Base-by-base conservation (phyloP, 2,329 filamentous ascomycete genomes). In the Ophiostoma sp. region DNA sequence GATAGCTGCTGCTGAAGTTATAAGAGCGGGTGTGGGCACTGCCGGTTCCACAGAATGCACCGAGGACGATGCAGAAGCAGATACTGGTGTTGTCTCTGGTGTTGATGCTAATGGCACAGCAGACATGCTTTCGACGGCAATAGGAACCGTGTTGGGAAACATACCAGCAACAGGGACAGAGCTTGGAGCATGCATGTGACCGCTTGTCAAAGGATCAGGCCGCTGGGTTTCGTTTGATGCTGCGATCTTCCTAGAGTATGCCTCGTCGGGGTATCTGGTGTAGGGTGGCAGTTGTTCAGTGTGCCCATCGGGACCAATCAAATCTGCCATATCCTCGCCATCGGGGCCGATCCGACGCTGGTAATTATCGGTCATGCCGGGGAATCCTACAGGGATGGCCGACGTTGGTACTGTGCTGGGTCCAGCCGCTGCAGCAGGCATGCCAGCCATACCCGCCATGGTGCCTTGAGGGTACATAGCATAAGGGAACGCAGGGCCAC, bases 231-330 rank as follows among this genome's bases (percentile, higher is more conserved):
- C 75, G 33, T 75, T 74, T n/a, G 76, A 74, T 27, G 78, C 77
- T 23, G 78, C 74, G 67, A 80, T 78, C 76, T 86, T 93, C 83
- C 78, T 86, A 77, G 77, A 85, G 79, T 80, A 89, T 0, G 82
- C 82, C 70, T 92, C 90, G 68, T 96, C 91, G 2, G 94, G 92
- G 79, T 96, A 97, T 77, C 93, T 86, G 17, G 92, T 92, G 77
- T 98, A 98, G 0, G 94, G 94, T 15, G 94, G 94, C 23, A 97
- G 82, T 78, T 96, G 92, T 79, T 98, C 94, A 1, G 91, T 90
- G 77, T 97, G 93, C 0, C 94, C 94, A 76, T 96, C 88, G 0
- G 91, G 91, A 1, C 93, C 93, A 68, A 97, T 90, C 69, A 97
- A 87, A 77, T 94, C 93, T 66, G 90, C 92, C n/a, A 87, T 83